phyloP scores from a whole-genome alignment of 2,329 filamentous ascomycete genomes.

The Cucurbitaria berberidis region DNA sequence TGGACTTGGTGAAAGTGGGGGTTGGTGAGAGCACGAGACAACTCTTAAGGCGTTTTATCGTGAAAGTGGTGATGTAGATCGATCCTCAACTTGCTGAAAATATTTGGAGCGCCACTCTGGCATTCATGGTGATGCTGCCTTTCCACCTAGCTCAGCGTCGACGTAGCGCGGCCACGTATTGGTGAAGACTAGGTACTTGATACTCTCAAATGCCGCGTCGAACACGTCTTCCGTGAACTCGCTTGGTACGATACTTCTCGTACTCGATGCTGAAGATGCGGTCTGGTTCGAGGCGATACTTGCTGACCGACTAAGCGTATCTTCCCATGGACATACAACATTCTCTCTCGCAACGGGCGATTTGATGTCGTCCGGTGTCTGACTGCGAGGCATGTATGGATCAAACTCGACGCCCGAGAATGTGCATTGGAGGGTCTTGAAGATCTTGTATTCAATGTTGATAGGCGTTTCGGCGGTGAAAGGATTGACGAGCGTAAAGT shows the following conservation, averaged over 20 bases:
- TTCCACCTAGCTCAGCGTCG: constrained; percentile 38
- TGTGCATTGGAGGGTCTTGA: constrained; percentile 40
- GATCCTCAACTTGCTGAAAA: not conserved
- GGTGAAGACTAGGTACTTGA: constrained; percentile 48
- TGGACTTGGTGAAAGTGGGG: not conserved
- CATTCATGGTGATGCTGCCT: constrained; percentile 21
- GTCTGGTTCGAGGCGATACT: constrained; percentile 40
- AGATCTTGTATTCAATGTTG: constrained; percentile 50
- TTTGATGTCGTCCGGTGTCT: constrained; percentile 29
- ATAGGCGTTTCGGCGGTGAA: constrained; percentile 47
- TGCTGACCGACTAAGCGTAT: constrained; percentile 39
- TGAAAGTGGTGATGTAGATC: not conserved
- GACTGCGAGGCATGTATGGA: constrained; percentile 40
- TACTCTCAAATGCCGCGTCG: constrained; percentile 46
- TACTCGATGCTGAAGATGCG: constrained; percentile 29
- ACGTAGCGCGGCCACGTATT: constrained; percentile 49
- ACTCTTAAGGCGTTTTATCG: not conserved
- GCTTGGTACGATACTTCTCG: constrained; percentile 39
- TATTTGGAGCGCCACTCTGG: not conserved
- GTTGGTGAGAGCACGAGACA: not conserved
- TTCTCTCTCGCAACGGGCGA: constrained; percentile 38
- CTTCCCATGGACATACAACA: constrained; percentile 49
- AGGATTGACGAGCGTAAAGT: constrained; percentile 47
- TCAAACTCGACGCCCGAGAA: constrained; percentile 46
- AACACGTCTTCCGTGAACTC: constrained; percentile 45